phyloP scores from a whole-genome alignment of 2,329 filamentous ascomycete genomes.

The Aurifilum marmelostoma region DNA sequence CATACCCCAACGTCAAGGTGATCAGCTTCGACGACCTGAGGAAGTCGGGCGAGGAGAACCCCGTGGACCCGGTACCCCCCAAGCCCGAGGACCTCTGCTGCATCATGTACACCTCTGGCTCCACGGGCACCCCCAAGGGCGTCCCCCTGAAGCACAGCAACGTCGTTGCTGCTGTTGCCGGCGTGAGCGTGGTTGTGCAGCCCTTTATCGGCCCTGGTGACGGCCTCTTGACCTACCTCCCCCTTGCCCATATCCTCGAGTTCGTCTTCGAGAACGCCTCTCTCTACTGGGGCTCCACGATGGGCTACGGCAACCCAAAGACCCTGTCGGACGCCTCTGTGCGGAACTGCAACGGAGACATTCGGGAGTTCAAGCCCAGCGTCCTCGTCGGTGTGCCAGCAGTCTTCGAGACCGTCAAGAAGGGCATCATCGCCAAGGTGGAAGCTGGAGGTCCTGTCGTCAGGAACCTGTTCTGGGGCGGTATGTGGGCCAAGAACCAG shows the following conservation, averaged over 20 bases:
- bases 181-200: slow-evolving; percentile 76
- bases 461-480: slow-evolving; percentile 74
- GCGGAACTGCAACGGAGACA: slow-evolving; percentile 85
- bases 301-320: slow-evolving; percentile 87
- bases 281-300: slow-evolving; percentile 82
- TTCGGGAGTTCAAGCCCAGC: slow-evolving; percentile 81
- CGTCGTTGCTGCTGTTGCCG: slow-evolving; percentile 75
- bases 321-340: slow-evolving; percentile 82
- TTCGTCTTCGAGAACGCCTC: slow-evolving; percentile 87
- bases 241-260: slow-evolving; percentile 86
- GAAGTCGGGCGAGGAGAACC: slow-evolving; percentile 63
- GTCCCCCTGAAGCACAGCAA: slow-evolving; percentile 75
- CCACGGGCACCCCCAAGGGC: slow-evolving; percentile 82
- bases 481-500: slow-evolving; percentile 55
- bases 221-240: slow-evolving; percentile 79
- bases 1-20: slow-evolving; percentile 51
- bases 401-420: slow-evolving; percentile 91
- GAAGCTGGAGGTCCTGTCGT: slow-evolving; percentile 68
- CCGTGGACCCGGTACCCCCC: slow-evolving; percentile 69
- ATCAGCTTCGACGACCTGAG: slow-evolving; percentile 56
- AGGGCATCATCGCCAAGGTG: slow-evolving; percentile 80
- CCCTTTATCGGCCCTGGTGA: slow-evolving; percentile 79
- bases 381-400: slow-evolving; percentile 86
- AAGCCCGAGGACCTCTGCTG: slow-evolving; percentile 76
- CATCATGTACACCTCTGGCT: slow-evolving; percentile 74